phyloP scores from a whole-genome alignment of 2,329 filamentous ascomycete genomes.

The Microsporum ferrugineum region DNA sequence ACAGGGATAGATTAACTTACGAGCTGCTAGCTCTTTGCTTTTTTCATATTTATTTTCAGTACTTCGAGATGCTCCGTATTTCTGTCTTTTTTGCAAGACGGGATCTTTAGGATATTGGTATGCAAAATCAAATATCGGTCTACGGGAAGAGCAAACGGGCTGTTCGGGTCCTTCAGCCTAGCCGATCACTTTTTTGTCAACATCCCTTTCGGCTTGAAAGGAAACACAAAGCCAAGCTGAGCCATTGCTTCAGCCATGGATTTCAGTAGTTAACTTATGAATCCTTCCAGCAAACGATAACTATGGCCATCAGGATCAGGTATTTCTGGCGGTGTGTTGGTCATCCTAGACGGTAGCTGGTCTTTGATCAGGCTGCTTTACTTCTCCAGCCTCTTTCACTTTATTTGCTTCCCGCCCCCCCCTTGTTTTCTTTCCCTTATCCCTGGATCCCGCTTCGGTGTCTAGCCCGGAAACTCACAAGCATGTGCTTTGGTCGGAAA shows the following conservation, averaged over 20 bases:
- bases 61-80: neutral
- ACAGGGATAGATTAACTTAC: neutral
- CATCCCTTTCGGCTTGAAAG: neutral
- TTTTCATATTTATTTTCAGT: neutral
- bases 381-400: neutral
- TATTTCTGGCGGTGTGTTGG: too few relatives aligned
- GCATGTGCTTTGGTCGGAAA: neutral
- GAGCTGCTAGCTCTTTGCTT: neutral
- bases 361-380: too few relatives aligned
- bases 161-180: too few relatives aligned
- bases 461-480: neutral
- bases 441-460: neutral
- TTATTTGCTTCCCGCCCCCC: neutral
- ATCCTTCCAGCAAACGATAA: neutral
- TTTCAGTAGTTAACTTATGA: neutral
- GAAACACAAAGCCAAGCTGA: neutral
- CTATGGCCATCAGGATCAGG: too few relatives aligned
- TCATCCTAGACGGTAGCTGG: too few relatives aligned
- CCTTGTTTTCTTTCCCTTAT: neutral
- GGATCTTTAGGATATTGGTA: neutral
- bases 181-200: too few relatives aligned
- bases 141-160: neutral
- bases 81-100: neutral
- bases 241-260: neutral
- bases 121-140: neutral